Evolutionary conservation across 1,284 basidiomycete species (phyloP).

Genomic region (Pterula multifida): DNA sequence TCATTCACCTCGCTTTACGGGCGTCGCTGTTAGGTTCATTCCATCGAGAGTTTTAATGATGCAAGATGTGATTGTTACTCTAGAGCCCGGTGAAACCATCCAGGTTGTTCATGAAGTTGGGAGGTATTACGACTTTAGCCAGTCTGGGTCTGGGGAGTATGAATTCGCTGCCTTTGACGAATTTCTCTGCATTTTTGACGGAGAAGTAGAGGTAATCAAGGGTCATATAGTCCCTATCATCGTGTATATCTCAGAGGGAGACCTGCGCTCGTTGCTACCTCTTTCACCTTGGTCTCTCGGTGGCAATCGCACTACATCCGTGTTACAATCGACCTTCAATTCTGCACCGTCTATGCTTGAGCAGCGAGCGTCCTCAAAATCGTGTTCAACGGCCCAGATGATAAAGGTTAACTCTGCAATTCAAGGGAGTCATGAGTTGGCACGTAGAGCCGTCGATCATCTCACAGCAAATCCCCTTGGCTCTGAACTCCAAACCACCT

Average conservation of each 20-base stretch:
- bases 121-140: not conserved
- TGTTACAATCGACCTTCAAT: not conserved
- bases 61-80: not conserved
- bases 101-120: slow-evolving; percentile 9
- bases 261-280: not conserved
- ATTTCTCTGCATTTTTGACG: not conserved
- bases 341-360: not conserved
- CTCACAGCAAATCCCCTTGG: slow-evolving; percentile 7
- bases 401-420: slow-evolving; percentile 7
- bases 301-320: not conserved
- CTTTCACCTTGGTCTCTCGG: slow-evolving; percentile 1
- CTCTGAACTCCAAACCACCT: slow-evolving; percentile 8
- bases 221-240: not conserved
- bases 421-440: slow-evolving; percentile 5
- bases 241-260: not conserved
- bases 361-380: not conserved
- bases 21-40: not conserved
- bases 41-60: not conserved
- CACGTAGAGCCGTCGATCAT: slow-evolving; percentile 2
- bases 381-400: slow-evolving; percentile 4
- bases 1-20: not conserved
- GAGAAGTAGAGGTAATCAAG: not conserved
- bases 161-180: not conserved
- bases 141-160: not conserved
- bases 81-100: slow-evolving; percentile 5